These are phyloP conservation scores for Spatholobus suberectus DNA, from an alignment of 306 rosid genomes.

Conservation along the genomic window DNA sequence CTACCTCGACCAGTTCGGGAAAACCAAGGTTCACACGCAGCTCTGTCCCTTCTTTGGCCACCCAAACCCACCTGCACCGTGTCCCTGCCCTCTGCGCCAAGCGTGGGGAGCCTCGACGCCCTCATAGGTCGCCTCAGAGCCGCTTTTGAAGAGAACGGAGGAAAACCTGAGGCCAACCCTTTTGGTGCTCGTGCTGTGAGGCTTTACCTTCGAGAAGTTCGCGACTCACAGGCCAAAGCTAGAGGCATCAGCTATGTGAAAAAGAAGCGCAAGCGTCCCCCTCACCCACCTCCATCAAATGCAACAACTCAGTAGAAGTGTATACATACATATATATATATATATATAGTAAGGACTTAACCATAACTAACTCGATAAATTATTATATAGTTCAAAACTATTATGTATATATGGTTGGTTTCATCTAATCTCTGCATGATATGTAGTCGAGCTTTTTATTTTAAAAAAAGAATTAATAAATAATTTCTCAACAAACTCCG, in stretches of 20 bases:
- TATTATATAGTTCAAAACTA: no score
- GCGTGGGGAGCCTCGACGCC: slow-evolving; percentile 96
- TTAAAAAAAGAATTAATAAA: background rate
- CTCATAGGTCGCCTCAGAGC: slow-evolving; percentile 87
- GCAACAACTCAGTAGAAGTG: background rate
- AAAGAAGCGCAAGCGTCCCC: slow-evolving; percentile 79
- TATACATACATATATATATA: no score
- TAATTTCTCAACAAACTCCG: background rate
- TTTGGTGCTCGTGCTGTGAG: slow-evolving; percentile 85
- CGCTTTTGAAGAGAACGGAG: slow-evolving; percentile 86
- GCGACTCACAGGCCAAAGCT: slow-evolving; percentile 83
- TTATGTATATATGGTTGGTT: no score
- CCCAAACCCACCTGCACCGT: slow-evolving; percentile 81
- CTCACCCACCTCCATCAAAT: slow-evolving; percentile 40
- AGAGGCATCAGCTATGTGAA: slow-evolving; percentile 85
- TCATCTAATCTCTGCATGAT: no score
- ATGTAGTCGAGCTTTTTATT: no score
- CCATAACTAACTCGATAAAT: no score
- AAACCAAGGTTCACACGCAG: slow-evolving; percentile 78
- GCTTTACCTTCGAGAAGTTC: slow-evolving; percentile 77
- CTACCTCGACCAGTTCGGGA: slow-evolving; percentile 82
- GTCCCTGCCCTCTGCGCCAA: slow-evolving; percentile 84
- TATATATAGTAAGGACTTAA: slow-evolving; percentile 25
- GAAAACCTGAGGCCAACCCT: slow-evolving; percentile 64
- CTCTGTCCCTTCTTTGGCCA: slow-evolving; percentile 83